Evolutionary conservation across 805 yeast species (phyloP).

Genomic region (Candida wancherniae): DNA sequence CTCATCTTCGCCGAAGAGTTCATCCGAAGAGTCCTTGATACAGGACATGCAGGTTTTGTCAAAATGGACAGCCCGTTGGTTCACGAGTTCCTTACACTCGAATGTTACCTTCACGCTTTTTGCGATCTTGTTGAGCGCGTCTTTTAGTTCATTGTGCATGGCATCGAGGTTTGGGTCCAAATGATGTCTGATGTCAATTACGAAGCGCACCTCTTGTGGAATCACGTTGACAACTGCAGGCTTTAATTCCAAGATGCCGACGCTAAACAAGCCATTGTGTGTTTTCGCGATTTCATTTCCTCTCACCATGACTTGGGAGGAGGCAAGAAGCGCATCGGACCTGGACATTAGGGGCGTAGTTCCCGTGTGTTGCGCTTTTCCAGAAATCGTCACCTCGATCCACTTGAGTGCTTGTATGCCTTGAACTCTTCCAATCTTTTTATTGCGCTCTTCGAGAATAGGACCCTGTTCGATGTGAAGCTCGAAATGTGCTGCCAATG

Average conservation of each 20-base stretch:
- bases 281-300: conserved; percentile 52
- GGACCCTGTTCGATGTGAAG: conserved; percentile 79
- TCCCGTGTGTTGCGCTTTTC: conserved; percentile 70
- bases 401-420: conserved; percentile 67
- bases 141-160: conserved; percentile 37
- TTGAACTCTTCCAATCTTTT: conserved; percentile 58
- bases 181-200: conserved; percentile 57
- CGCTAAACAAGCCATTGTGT: conserved; percentile 50
- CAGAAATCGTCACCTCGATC: conserved; percentile 53
- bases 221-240: conserved; percentile 67
- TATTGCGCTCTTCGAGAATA: conserved; percentile 50
- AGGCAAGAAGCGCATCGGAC: conserved; percentile 56
- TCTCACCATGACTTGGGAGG: conserved; percentile 51
- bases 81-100: conserved; percentile 40
- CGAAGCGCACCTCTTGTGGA: conserved; percentile 56
- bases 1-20: conserved; percentile 42
- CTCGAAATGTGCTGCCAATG: conserved; percentile 67
- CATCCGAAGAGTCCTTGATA: conserved; percentile 49
- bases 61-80: conserved; percentile 56
- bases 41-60: conserved; percentile 47
- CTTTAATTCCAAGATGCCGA: conserved; percentile 52
- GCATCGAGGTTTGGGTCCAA: conserved; percentile 37
- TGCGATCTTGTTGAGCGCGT: conserved; percentile 33
- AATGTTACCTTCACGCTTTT: conserved; percentile 32
- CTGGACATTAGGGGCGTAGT: conserved; percentile 63